A percentile compares a stretch with the other conserved stretches of the same genome.
These are phyloP conservation scores for Populus alba DNA, from an alignment of 345 rosid genomes.

Conservation along the genomic window DNA sequence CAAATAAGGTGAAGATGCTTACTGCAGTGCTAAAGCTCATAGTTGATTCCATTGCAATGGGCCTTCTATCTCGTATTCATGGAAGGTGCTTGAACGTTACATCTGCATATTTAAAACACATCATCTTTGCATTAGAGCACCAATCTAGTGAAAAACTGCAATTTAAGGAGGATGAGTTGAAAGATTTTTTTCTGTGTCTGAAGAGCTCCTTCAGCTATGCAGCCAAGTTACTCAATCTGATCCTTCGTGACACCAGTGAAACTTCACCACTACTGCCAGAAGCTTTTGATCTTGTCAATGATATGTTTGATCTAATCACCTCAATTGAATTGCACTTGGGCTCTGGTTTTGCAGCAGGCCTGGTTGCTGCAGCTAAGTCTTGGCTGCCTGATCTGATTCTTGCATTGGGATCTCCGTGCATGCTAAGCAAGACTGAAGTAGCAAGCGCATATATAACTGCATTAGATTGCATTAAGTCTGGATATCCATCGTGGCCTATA, in stretches of 20 bases:
- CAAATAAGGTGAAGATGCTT: constrained; percentile 54
- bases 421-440: constrained; percentile 33
- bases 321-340: constrained; percentile 49
- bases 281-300: constrained; percentile 55
- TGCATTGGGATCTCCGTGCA: constrained; percentile 56
- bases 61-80: constrained; percentile 39
- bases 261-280: constrained; percentile 46
- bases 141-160: constrained; percentile 37
- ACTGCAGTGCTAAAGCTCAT: constrained; percentile 67
- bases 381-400: constrained; percentile 93
- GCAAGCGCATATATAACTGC: constrained; percentile 33
- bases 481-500: constrained; percentile 61
- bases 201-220: constrained; percentile 77
- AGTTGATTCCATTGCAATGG: constrained; percentile 58
- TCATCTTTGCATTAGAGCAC: constrained; percentile 37
- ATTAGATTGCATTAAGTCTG: constrained; percentile 41
- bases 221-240: constrained; percentile 61
- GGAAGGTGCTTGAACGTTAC: constrained; percentile 54
- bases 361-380: constrained; percentile 53
- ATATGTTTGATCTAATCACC: constrained; percentile 53
- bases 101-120: constrained; percentile 45
- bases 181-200: constrained; percentile 48
- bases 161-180: constrained; percentile 48
- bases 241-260: constrained; percentile 45
- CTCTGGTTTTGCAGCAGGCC: constrained; percentile 46